A percentile compares a stretch with the other conserved stretches of the same genome.
Evolutionary conservation across 2,329 filamentous ascomycete genomes (phyloP).

Genomic region (Passalora sequoiae): DNA sequence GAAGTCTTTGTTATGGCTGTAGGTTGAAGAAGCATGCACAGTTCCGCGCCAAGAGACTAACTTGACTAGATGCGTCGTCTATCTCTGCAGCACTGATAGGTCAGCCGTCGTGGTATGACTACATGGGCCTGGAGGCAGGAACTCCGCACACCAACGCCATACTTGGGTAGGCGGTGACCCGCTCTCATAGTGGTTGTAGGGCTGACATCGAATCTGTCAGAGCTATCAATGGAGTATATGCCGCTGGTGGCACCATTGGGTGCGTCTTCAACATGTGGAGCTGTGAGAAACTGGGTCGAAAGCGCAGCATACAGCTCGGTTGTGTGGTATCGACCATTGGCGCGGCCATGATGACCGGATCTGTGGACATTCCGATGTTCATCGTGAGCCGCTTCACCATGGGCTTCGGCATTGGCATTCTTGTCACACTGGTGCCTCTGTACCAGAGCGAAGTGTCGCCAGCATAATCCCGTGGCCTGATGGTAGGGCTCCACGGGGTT

Average conservation of each 20-base stretch:
- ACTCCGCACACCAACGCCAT: no score
- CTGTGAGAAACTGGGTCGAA: conserved; percentile 37
- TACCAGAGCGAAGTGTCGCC: conserved; percentile 36
- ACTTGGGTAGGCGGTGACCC: no score
- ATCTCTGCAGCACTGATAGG: no score
- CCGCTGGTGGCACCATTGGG: conserved; percentile 40
- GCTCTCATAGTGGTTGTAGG: no score
- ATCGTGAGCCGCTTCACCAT: conserved; percentile 37
- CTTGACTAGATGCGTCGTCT: no score
- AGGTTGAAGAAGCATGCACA: no score
- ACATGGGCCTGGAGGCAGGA: no score
- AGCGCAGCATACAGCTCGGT: conserved; percentile 37
- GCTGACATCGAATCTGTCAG: no score
- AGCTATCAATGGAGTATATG: conserved; percentile 45
- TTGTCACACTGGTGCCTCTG: conserved; percentile 18
- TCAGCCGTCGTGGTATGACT: no score
- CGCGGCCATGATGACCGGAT: conserved; percentile 37
- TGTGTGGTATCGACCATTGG: conserved; percentile 37
- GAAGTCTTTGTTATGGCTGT: no score
- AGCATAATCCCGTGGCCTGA: conserved; percentile 37
- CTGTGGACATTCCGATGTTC: conserved; percentile 39
- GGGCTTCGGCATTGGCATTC: conserved; percentile 36
- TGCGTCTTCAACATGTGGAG: conserved; percentile 37
- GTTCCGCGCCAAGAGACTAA: no score
- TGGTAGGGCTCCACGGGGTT: conserved; percentile 39